Conservation (phyloP, 2,329 filamentous ascomycete genomes). For the Eutypella sp. region DNA sequence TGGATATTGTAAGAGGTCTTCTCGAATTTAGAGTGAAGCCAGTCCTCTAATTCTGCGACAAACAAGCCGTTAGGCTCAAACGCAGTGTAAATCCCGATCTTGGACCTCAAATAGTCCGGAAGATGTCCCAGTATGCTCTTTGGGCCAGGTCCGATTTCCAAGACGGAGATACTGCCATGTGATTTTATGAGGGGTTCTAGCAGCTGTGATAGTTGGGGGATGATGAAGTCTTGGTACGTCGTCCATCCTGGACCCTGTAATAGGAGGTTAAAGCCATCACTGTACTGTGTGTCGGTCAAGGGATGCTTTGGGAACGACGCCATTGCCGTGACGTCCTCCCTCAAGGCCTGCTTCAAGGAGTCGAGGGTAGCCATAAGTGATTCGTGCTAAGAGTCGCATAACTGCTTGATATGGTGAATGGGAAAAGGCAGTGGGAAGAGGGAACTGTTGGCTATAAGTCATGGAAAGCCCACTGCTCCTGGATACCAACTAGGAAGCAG, state of each 20-base stretch:
- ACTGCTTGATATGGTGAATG: too few species aligned
- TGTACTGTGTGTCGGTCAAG: conserved; percentile 45
- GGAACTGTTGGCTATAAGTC: too few species aligned
- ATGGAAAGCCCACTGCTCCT: too few species aligned
- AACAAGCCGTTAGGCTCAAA: conserved; percentile 49
- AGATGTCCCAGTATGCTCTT: conserved; percentile 48
- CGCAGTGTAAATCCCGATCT: conserved; percentile 46
- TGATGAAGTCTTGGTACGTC: conserved; percentile 46
- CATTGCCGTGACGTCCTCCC: conserved; percentile 23
- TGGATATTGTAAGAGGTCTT: conserved; percentile 33
- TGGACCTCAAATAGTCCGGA: conserved; percentile 34
- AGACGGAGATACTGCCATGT: conserved; percentile 39
- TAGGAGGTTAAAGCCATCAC: conserved; percentile 41
- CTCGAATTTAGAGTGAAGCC: conserved; percentile 28
- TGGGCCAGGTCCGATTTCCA: conserved; percentile 57
- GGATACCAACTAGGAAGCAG: too few species aligned
- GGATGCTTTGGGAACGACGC: conserved; percentile 23
- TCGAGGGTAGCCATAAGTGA: conserved; percentile 45
- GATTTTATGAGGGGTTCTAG: conserved; percentile 37
- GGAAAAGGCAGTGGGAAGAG: too few species aligned
- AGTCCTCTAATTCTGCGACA: conserved; percentile 37
- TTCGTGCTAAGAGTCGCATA: too few species aligned
- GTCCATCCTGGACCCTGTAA: conserved; percentile 27
- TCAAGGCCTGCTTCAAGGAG: conserved; percentile 36
- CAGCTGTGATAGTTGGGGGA: conserved; percentile 41